These are phyloP conservation scores for Quercus robur DNA, from an alignment of 306 rosid genomes.

Conservation along the genomic window DNA sequence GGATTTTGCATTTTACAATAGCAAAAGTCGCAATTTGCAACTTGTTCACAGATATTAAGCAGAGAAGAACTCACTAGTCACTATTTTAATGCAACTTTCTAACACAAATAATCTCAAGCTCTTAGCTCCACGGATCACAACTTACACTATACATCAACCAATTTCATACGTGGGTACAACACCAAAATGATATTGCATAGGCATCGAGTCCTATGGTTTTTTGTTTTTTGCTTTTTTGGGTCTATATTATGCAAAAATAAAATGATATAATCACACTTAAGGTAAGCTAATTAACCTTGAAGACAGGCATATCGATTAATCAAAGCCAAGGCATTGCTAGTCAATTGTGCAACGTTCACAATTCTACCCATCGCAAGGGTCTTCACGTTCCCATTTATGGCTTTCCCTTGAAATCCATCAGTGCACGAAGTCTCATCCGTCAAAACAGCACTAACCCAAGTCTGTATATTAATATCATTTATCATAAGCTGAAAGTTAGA, in stretches of 20 bases:
- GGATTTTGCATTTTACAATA: background rate
- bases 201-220: too few relatives aligned
- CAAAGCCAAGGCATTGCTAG: slow-evolving; percentile 81
- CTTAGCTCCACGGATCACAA: background rate
- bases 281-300: slow-evolving; percentile 1
- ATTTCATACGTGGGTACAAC: background rate
- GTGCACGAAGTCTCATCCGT: slow-evolving; percentile 63
- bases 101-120: background rate
- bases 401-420: slow-evolving; percentile 48
- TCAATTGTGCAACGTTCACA: slow-evolving; percentile 46
- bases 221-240: background rate
- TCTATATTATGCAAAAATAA: background rate
- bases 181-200: too few relatives aligned
- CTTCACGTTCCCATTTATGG: slow-evolving; percentile 30
- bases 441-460: slow-evolving; percentile 77
- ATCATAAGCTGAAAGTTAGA: slow-evolving; percentile 34
- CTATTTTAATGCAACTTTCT: background rate
- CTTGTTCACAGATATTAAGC: background rate
- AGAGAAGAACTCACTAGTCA: background rate
- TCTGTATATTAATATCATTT: slow-evolving; percentile 58
- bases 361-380: slow-evolving; percentile 26
- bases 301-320: slow-evolving; percentile 45
- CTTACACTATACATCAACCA: background rate
- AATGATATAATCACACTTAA: background rate
- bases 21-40: background rate